These are phyloP conservation scores for Stephania yunnanensis DNA, from an alignment of 164 flowering plant genomes.

Conservation along the genomic window DNA sequence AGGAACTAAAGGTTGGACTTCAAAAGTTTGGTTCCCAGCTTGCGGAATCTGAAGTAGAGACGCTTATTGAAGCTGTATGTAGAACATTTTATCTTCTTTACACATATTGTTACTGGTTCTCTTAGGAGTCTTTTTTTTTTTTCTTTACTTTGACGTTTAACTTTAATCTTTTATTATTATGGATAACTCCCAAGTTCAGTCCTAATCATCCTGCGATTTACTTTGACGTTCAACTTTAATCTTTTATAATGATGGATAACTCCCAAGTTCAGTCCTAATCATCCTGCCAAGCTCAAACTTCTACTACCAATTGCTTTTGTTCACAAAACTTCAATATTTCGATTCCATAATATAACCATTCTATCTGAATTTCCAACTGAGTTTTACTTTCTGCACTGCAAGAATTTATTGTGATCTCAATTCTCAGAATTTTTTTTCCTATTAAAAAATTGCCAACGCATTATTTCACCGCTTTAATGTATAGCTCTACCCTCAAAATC, in stretches of 20 bases:
- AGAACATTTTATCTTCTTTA: neutral
- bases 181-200: neutral
- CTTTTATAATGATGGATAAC: neutral
- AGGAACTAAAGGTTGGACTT: constrained; percentile 70
- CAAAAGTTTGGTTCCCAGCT: constrained; percentile 59
- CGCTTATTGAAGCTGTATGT: constrained; percentile 88
- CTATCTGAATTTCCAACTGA: too few relatives aligned
- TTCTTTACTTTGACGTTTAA: neutral
- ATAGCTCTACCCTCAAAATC: neutral
- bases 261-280: neutral
- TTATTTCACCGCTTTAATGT: neutral
- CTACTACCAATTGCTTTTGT: too few relatives aligned
- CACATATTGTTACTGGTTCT: neutral
- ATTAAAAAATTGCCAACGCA: neutral
- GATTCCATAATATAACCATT: too few relatives aligned
- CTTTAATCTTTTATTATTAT: neutral
- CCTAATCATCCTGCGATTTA: neutral
- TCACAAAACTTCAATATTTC: too few relatives aligned
- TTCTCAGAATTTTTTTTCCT: neutral
- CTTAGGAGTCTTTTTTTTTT: neutral
- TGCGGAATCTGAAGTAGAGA: constrained; percentile 76
- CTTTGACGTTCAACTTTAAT: neutral
- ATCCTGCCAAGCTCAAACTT: neutral
- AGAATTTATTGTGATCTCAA: too few relatives aligned
- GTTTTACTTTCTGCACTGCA: too few relatives aligned